These are phyloP conservation scores for Metschnikowia dekortorum DNA, from an alignment of 805 yeast genomes.

Conservation along the genomic window DNA sequence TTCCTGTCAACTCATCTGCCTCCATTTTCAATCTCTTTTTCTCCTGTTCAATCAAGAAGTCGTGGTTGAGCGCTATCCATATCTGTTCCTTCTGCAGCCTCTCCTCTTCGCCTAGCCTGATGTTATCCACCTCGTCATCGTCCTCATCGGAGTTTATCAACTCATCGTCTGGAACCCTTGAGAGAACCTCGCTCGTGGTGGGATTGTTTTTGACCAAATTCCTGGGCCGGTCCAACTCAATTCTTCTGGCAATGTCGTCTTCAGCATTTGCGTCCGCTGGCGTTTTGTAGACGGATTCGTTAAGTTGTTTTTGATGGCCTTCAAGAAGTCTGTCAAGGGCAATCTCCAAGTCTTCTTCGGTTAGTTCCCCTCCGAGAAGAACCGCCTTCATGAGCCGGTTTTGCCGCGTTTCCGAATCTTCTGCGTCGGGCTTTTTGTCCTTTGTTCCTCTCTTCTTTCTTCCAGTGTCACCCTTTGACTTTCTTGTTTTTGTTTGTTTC, in stretches of 20 bases:
- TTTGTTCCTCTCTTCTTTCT: not conserved
- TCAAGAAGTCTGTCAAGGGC: conserved; percentile 15
- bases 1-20: conserved; percentile 85
- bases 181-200: conserved; percentile 50
- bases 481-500: not conserved
- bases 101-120: conserved; percentile 66
- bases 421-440: not conserved
- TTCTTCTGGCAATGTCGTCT: conserved; percentile 14
- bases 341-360: conserved; percentile 21
- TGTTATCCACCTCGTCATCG: conserved; percentile 69
- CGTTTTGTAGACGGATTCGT: conserved; percentile 16
- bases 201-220: conserved; percentile 55
- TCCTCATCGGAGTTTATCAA: conserved; percentile 65
- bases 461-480: not conserved
- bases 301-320: conserved; percentile 20
- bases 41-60: conserved; percentile 80
- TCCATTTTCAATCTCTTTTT: conserved; percentile 76
- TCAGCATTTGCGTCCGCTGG: conserved; percentile 18
- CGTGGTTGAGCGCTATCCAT: conserved; percentile 89
- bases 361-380: conserved; percentile 28
- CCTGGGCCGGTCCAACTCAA: conserved; percentile 31
- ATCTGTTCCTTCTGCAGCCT: conserved; percentile 69
- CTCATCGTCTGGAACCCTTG: conserved; percentile 53
- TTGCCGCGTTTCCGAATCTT: conserved; percentile 9
- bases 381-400: conserved; percentile 24